Base-by-base conservation (phyloP, 2,329 filamentous ascomycete genomes). In the Diaporthe sp. region DNA sequence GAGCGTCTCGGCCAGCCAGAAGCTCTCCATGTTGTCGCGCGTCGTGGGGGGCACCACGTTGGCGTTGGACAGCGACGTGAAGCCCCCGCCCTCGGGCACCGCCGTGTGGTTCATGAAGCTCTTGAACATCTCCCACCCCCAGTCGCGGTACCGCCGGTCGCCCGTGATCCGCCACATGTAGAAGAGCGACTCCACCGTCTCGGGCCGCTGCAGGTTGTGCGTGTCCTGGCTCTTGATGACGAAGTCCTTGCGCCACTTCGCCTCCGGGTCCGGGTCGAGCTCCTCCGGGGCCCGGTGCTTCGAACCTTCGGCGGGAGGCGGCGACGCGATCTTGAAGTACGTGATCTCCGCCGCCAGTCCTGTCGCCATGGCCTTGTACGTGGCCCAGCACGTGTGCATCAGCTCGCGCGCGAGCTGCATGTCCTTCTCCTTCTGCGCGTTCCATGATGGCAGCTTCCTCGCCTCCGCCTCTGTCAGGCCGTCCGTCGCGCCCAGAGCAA, bases 161-260 rank as follows among this genome's bases (percentile, higher is more conserved):
- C 94, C 95, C 0, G 97, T 99, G 83, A 99, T 97, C 77, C 97
- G 93, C 94, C 96, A 99, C 95, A 99, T 97, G 86, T 98, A 98
- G 81, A 99, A 96, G 76, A 99, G 86, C 75, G 92, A 96, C 86
- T 99, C 97, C n/a, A 98, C 92, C 0, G 97, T 98, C 86, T 99
- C 97, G 0, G 97, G 97, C 42, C 97, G 91, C 84, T 98, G 97
- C 45, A 99, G 88, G 81, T 99, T 99, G 85, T 98, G 97, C 70
- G 89, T 86, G 82, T 99, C 97, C n/a, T 91, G 89, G n/a, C 86
- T 79, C 81, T 97, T 94, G 81, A 99, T 92, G 22, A 91, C 85
- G 79, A 93, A 96, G 81, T 98, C 97, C 73, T 92, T 85, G 76
- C 91, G 91, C 94, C 95, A 97, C 69, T 86, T 82, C 1, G 91